Evolutionary conservation across 2,329 filamentous ascomycete genomes (phyloP), one percentile per base, ranked within the genome.

Genomic region (Aspergillus tanneri): DNA sequence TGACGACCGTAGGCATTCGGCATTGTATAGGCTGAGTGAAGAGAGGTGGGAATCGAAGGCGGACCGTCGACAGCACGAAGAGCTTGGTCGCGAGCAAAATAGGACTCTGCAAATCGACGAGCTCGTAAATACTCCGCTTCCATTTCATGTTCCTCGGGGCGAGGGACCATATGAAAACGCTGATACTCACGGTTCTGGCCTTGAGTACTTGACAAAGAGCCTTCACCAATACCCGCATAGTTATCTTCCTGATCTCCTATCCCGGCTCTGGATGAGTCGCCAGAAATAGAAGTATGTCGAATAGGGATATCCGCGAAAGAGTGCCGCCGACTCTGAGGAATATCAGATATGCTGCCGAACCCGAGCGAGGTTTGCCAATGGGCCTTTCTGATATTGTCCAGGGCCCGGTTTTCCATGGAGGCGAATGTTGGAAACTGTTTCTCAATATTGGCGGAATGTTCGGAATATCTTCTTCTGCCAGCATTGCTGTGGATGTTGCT

Each of bases 321-420:
- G 57, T 78, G 75, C 16, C 75, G 73, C 28, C 75, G 72, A 53
- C 75, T 77, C 54, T 77, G 75, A 23, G 75, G 69, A 19, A 71
- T 62, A 50, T 77, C 75, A 25, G 66, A 59, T 35, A 74, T 63
- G 45, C 72, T 64, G 21, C 73, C 72, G 57, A 77, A 77, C 10
- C 73, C 74, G 22, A 77, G 69, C 3, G 73, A 74, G 12, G 74
- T 77, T 52, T 77, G 74, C 75, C 75, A 78, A 46, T 77, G 73
- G 35, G 69, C 71, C 58, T 74, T 75, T 46, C 72, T 71, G 39
- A 73, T 62, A 57, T 67, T 74, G 11, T 77, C 75, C 12, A 76
- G 55, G 9, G 66, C 63, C 46, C 72, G 70, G 46, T 73, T 72
- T 45, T 77, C 74, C 24, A 70, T 53, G 10, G 70, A 56, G 25